These are phyloP conservation scores for Ophiocytium majus DNA, from an alignment of 352 stramenopile genomes.

Conservation along the genomic window DNA sequence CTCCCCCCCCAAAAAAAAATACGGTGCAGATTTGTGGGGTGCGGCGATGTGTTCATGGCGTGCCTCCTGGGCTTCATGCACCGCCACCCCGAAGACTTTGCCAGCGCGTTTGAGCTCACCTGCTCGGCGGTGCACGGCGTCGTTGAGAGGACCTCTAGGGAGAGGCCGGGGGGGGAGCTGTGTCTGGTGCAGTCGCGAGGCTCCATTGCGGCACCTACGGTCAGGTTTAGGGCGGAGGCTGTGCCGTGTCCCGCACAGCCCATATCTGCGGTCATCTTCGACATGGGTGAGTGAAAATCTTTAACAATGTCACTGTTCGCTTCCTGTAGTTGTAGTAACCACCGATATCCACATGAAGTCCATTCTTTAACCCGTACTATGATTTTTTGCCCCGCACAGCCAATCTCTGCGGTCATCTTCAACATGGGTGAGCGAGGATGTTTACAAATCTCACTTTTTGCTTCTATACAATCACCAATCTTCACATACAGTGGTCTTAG, in stretches of 20 bases:
- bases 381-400: not conserved
- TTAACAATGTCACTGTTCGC: no score
- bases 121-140: not conserved
- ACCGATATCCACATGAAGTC: no score
- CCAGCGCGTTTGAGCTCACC: not conserved
- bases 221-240: not conserved
- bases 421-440: not conserved
- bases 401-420: not conserved
- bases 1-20: no score
- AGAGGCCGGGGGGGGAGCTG: not conserved
- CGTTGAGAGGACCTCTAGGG: not conserved
- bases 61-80: not conserved
- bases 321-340: no score
- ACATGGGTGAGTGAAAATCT: not conserved
- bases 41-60: not conserved
- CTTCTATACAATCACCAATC: no score
- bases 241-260: not conserved
- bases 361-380: no score
- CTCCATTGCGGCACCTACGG: not conserved
- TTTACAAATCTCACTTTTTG: no score
- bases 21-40: not conserved
- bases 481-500: no score
- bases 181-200: not conserved
- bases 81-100: not conserved
- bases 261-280: not conserved